Percentiles rank a stretch among this genome's conserved stretches.
Conservation (phyloP, 2,329 filamentous ascomycete genomes). For the Phaeosphaeriaceae sp. region DNA sequence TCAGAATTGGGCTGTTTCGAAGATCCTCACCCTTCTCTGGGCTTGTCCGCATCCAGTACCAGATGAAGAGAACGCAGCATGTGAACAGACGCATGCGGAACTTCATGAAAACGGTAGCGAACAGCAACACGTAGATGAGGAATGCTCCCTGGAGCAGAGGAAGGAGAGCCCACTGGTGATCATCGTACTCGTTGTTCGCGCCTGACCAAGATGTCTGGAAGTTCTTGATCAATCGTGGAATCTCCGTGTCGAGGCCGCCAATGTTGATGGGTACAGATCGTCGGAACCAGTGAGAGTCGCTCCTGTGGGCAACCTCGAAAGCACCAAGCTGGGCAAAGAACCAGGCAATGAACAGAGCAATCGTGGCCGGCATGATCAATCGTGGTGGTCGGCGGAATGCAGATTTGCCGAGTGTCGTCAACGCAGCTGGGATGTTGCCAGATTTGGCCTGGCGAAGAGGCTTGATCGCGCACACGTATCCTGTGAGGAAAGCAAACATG, state of each 20-base stretch:
- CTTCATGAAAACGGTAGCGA: slow-evolving; percentile 57
- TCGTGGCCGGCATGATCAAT: slow-evolving; percentile 59
- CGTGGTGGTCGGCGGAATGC: slow-evolving; percentile 62
- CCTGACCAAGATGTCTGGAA: slow-evolving; percentile 60
- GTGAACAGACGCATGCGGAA: slow-evolving; percentile 57
- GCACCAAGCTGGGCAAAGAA: slow-evolving; percentile 57
- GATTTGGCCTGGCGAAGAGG: slow-evolving; percentile 59
- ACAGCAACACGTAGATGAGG: slow-evolving; percentile 58
- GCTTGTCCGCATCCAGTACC: slow-evolving; percentile 58
- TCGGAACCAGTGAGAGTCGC: slow-evolving; percentile 61
- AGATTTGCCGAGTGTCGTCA: slow-evolving; percentile 59
- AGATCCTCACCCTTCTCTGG: slow-evolving; percentile 53
- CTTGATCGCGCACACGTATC: slow-evolving; percentile 64
- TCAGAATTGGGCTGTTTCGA: not conserved
- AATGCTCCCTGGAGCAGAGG: slow-evolving; percentile 59
- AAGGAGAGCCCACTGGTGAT: slow-evolving; percentile 63
- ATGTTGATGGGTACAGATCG: slow-evolving; percentile 56
- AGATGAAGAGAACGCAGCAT: slow-evolving; percentile 55
- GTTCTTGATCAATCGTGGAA: slow-evolving; percentile 53
- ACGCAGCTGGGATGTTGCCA: slow-evolving; percentile 53
- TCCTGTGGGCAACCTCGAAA: slow-evolving; percentile 56
- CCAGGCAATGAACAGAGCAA: slow-evolving; percentile 61
- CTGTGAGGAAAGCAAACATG: slow-evolving; percentile 64
- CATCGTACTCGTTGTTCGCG: slow-evolving; percentile 60
- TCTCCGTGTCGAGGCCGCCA: slow-evolving; percentile 54